Evolutionary conservation across 306 rosid species (phyloP).

Genomic region (Sicyos edulis): DNA sequence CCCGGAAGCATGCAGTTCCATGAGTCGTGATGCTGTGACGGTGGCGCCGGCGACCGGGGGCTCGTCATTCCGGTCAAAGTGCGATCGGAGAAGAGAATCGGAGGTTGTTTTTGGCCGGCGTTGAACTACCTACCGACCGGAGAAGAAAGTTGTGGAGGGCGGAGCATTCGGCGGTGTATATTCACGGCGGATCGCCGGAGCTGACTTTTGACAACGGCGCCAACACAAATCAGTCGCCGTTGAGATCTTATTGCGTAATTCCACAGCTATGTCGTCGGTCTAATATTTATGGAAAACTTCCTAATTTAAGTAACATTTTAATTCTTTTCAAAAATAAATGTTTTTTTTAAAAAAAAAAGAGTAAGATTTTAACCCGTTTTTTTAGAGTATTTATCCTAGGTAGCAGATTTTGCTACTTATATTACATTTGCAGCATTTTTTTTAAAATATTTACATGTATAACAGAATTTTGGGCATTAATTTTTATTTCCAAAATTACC

Average conservation of each 20-base stretch:
- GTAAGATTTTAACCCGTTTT: no score
- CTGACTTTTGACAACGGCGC: slow-evolving; percentile 12
- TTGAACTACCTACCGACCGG: neutral
- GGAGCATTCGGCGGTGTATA: slow-evolving; percentile 2
- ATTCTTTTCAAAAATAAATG: no score
- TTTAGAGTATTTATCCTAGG: no score
- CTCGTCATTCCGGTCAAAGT: slow-evolving; percentile 16
- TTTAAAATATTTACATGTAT: no score
- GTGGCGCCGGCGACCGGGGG: slow-evolving; percentile 9
- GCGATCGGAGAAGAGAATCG: neutral
- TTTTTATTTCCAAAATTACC: no score
- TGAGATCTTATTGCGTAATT: neutral
- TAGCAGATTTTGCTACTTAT: no score
- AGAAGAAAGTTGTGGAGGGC: neutral
- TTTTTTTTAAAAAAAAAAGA: no score
- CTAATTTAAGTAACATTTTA: neutral
- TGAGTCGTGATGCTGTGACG: slow-evolving; percentile 34
- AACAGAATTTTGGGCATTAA: no score
- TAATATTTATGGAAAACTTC: neutral
- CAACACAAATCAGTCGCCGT: neutral
- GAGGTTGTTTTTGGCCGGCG: neutral
- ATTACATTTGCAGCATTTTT: no score
- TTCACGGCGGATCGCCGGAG: neutral
- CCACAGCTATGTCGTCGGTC: neutral
- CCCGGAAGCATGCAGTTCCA: slow-evolving; percentile 90